A percentile compares a stretch with the other conserved stretches of the same genome.
phyloP scores from a whole-genome alignment of 1,284 basidiomycete genomes.

The Malassezia obtusa region DNA sequence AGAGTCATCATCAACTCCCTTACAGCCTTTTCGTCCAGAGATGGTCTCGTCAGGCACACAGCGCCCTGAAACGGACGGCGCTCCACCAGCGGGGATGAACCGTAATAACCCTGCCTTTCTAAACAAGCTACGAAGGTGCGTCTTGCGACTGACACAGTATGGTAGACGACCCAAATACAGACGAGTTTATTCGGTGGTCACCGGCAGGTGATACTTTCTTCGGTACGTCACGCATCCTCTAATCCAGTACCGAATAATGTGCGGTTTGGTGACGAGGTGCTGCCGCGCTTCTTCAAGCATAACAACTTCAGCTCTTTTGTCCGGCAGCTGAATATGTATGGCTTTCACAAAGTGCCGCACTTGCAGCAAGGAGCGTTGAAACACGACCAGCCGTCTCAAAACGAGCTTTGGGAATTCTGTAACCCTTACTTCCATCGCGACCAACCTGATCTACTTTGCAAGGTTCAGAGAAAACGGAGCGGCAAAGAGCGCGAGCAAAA shows the following conservation, averaged over 20 bases:
- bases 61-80: not conserved
- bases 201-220: slow-evolving; percentile 81
- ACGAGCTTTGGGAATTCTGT: slow-evolving; percentile 86
- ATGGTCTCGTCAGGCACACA: not conserved
- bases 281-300: slow-evolving; percentile 50
- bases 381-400: slow-evolving; percentile 52
- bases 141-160: slow-evolving; percentile 57
- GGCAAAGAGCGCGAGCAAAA: slow-evolving; percentile 45
- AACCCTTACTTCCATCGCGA: slow-evolving; percentile 80
- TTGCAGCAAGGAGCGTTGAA: slow-evolving; percentile 83
- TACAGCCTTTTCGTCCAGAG: not conserved
- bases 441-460: slow-evolving; percentile 78
- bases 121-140: slow-evolving; percentile 73
- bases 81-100: slow-evolving; percentile 22
- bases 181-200: slow-evolving; percentile 79
- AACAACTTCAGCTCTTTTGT: slow-evolving; percentile 76
- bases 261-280: slow-evolving; percentile 69
- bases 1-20: not conserved
- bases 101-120: slow-evolving; percentile 66
- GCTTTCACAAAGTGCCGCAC: slow-evolving; percentile 57
- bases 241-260: slow-evolving; percentile 92
- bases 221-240: too few species aligned
- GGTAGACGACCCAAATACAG: slow-evolving; percentile 73
- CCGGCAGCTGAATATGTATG: slow-evolving; percentile 71
- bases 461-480: slow-evolving; percentile 63